phyloP scores from a whole-genome alignment of 2,329 filamentous ascomycete genomes.

The Ophiocordyceps polyrhachis-furcata region DNA sequence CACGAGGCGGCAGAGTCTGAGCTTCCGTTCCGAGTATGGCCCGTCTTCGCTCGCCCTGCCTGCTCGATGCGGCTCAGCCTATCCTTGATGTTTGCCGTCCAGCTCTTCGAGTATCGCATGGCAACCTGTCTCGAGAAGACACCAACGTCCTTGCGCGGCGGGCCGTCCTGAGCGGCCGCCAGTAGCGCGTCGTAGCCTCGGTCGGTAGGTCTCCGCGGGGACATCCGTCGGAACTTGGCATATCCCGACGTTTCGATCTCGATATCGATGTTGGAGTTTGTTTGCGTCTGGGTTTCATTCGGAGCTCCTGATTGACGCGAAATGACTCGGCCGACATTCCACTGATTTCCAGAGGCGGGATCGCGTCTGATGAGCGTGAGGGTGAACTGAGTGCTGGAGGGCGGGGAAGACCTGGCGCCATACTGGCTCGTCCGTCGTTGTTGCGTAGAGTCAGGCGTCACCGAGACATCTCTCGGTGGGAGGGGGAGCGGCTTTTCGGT shows the following conservation, averaged over 20 bases:
- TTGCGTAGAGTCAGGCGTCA: slow-evolving; percentile 2
- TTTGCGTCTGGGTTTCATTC: slow-evolving; percentile 1
- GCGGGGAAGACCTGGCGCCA: slow-evolving; percentile 8
- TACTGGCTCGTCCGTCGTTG: slow-evolving; percentile 20
- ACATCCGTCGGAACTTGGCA: slow-evolving; percentile 35
- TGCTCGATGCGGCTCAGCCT: slow-evolving; percentile 21
- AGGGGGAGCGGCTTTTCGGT: not conserved
- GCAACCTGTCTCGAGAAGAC: slow-evolving; percentile 35
- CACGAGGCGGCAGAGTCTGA: slow-evolving; percentile 7
- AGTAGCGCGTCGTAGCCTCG: slow-evolving; percentile 4
- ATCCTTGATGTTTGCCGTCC: slow-evolving; percentile 25
- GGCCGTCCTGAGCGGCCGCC: slow-evolving; percentile 3
- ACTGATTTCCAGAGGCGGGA: slow-evolving; percentile 47
- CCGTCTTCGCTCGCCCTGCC: slow-evolving; percentile 7
- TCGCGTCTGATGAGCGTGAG: slow-evolving; percentile 57
- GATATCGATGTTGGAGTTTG: slow-evolving; percentile 27
- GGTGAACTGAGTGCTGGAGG: slow-evolving; percentile 27
- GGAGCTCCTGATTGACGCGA: slow-evolving; percentile 29
- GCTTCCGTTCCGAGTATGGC: slow-evolving; percentile 13
- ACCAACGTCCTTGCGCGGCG: slow-evolving; percentile 6
- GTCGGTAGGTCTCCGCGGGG: slow-evolving; percentile 19
- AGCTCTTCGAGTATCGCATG: slow-evolving; percentile 37
- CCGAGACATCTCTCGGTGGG: not conserved
- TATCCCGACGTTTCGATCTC: slow-evolving; percentile 37
- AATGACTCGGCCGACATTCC: slow-evolving; percentile 53